Evolutionary conservation across 2,329 filamentous ascomycete genomes (phyloP).

Genomic region (Teratosphaeriaceae sp.): DNA sequence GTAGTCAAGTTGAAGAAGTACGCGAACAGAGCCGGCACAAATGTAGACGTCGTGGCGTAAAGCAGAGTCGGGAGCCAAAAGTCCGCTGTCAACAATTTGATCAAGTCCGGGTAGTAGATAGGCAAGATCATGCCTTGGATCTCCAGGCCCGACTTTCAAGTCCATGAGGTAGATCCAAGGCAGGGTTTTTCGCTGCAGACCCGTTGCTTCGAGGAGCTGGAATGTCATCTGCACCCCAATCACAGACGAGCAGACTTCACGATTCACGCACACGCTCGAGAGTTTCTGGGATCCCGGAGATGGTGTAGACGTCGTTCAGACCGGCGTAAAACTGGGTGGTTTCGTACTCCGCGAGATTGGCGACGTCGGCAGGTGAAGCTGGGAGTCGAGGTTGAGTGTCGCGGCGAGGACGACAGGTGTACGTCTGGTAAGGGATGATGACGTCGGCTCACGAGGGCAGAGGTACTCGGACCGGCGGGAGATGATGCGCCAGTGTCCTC

Average conservation of each 20-base stretch:
- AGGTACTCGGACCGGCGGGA: not conserved
- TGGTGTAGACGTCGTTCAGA: conserved; percentile 56
- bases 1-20: conserved; percentile 88
- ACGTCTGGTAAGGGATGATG: conserved; percentile 16
- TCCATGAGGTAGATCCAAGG: conserved; percentile 67
- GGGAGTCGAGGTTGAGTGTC: conserved; percentile 9
- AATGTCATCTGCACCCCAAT: conserved; percentile 63
- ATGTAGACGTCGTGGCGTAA: conserved; percentile 64
- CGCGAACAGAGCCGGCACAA: conserved; percentile 63
- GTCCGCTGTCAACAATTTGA: conserved; percentile 62
- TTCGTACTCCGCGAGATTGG: conserved; percentile 66
- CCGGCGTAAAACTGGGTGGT: conserved; percentile 60
- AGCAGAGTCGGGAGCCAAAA: conserved; percentile 72
- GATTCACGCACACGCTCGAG: conserved; percentile 62
- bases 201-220: conserved; percentile 61
- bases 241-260: conserved; percentile 64
- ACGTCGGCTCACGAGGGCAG: not conserved
- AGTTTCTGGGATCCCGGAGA: conserved; percentile 59
- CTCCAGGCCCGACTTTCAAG: conserved; percentile 52
- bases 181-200: conserved; percentile 64
- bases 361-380: conserved; percentile 72
- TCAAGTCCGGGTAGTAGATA: conserved; percentile 64
- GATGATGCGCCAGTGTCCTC: conserved; percentile 9
- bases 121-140: conserved; percentile 40
- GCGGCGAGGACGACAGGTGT: conserved; percentile 16